phyloP scores from a whole-genome alignment of 2,329 filamentous ascomycete genomes.

The Pyrenophora tritici-repentis region DNA sequence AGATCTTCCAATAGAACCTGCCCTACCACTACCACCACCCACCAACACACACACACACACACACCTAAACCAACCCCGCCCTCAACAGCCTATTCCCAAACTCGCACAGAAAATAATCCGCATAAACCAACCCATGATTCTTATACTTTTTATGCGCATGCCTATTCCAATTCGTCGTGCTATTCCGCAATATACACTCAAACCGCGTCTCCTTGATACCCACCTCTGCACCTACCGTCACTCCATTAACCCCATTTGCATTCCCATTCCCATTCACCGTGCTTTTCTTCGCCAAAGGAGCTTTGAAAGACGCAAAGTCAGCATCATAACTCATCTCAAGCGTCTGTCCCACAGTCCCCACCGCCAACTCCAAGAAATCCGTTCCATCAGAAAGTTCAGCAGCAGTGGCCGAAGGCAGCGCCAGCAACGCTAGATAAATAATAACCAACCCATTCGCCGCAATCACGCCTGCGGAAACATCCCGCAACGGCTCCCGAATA shows the following conservation, averaged over 20 bases:
- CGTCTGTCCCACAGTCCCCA: constrained; percentile 33
- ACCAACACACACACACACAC: too few relatives aligned
- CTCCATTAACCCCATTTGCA: not conserved
- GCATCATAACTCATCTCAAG: constrained; percentile 40
- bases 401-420: constrained; percentile 9
- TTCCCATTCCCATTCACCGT: constrained; percentile 29
- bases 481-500: constrained; percentile 35
- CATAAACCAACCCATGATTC: constrained; percentile 57
- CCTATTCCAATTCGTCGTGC: constrained; percentile 56
- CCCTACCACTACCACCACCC: too few relatives aligned
- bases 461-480: constrained; percentile 50
- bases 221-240: constrained; percentile 14
- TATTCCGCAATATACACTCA: constrained; percentile 54
- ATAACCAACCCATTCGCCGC: constrained; percentile 51
- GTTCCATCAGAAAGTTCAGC: not conserved
- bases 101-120: constrained; percentile 56
- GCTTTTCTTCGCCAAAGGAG: constrained; percentile 7
- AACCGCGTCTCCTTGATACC: constrained; percentile 38
- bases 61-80: constrained; percentile 30
- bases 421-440: constrained; percentile 44
- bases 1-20: too few relatives aligned
- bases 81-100: constrained; percentile 55
- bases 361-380: constrained; percentile 21
- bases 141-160: constrained; percentile 53
- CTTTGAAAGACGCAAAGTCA: constrained; percentile 32